Percentiles rank a stretch among this genome's conserved stretches.
These are phyloP conservation scores for Chaetomium cochliodes DNA, from an alignment of 495 filamentous ascomycete species.

Conservation along the genomic window DNA sequence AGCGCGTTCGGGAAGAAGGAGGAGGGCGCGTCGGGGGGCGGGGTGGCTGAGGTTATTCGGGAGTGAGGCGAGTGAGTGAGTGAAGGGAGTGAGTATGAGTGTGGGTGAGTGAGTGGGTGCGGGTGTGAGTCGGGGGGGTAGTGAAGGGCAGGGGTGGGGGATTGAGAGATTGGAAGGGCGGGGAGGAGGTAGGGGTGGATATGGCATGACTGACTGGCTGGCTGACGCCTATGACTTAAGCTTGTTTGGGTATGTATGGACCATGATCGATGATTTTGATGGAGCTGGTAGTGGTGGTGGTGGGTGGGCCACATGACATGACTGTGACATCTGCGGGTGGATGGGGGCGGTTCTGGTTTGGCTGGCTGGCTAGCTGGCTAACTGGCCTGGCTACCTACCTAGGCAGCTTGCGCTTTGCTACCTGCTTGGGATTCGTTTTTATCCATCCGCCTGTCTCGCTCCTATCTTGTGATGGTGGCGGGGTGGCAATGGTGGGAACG, in stretches of 20 bases:
- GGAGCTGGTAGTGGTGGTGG: not conserved
- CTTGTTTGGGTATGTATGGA: not conserved
- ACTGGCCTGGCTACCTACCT: not conserved
- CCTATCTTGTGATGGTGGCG: not conserved
- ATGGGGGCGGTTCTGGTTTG: not conserved
- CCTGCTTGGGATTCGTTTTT: not conserved
- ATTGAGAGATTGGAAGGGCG: not conserved
- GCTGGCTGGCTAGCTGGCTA: not conserved
- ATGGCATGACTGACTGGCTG: not conserved
- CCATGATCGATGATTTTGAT: constrained; percentile 8
- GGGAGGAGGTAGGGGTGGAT: not conserved
- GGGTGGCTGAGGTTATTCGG: constrained; percentile 27
- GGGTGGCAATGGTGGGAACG: constrained; percentile 2
- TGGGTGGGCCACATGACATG: not conserved
- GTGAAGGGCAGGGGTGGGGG: too few species aligned
- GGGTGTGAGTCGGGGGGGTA: too few species aligned
- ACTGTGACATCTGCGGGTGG: not conserved
- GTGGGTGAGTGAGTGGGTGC: too few species aligned
- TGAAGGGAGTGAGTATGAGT: too few species aligned
- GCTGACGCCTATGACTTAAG: not conserved
- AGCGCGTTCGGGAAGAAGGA: constrained; percentile 45
- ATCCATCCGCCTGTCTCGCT: not conserved
- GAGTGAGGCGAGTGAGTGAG: too few species aligned
- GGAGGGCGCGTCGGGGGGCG: not conserved
- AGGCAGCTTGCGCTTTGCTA: not conserved